A percentile compares a stretch with the other conserved stretches of the same genome.
These are phyloP conservation scores for Inosperma sp. DNA, from an alignment of 768 basidiomycete genomes.

Conservation along the genomic window DNA sequence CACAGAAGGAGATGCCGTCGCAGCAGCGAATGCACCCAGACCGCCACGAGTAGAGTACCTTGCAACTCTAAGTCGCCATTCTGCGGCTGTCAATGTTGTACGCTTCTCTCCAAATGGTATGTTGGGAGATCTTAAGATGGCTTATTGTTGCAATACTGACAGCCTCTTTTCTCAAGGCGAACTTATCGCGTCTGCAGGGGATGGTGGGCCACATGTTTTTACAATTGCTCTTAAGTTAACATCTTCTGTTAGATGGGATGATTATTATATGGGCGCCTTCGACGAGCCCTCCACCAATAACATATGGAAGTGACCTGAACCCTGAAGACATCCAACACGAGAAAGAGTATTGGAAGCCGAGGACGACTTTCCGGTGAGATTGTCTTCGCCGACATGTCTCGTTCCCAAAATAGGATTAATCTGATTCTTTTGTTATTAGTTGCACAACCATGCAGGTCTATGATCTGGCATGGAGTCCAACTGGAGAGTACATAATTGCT, in stretches of 20 bases:
- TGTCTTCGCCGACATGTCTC: slow-evolving; percentile 18
- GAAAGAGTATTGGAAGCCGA: slow-evolving; percentile 93
- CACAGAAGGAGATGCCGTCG: slow-evolving; percentile 35
- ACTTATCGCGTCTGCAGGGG: slow-evolving; percentile 91
- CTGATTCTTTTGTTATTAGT: slow-evolving; percentile 48
- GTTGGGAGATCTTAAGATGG: slow-evolving; percentile 9
- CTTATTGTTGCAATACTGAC: slow-evolving; percentile 2
- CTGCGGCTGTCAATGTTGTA: slow-evolving; percentile 93
- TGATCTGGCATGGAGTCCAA: slow-evolving; percentile 96
- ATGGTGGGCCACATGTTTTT: slow-evolving; percentile 61
- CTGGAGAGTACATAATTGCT: slow-evolving; percentile 90
- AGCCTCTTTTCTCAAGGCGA: slow-evolving; percentile 53
- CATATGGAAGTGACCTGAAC: slow-evolving; percentile 79
- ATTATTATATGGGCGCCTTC: slow-evolving; percentile 93
- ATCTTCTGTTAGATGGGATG: slow-evolving; percentile 73
- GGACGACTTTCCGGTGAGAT: slow-evolving; percentile 77
- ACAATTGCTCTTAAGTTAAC: slow-evolving; percentile 13
- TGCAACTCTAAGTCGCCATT: slow-evolving; percentile 88
- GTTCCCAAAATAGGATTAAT: too few relatives aligned
- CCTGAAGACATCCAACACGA: slow-evolving; percentile 81
- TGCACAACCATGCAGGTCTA: slow-evolving; percentile 96
- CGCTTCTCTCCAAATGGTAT: slow-evolving; percentile 91
- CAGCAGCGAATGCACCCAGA: slow-evolving; percentile 29
- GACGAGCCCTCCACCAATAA: slow-evolving; percentile 59
- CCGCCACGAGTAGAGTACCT: slow-evolving; percentile 93